Percentiles rank a stretch among this genome's conserved stretches.
Evolutionary conservation across 768 basidiomycete species (phyloP).

Genomic region (Pluteus cervinus): DNA sequence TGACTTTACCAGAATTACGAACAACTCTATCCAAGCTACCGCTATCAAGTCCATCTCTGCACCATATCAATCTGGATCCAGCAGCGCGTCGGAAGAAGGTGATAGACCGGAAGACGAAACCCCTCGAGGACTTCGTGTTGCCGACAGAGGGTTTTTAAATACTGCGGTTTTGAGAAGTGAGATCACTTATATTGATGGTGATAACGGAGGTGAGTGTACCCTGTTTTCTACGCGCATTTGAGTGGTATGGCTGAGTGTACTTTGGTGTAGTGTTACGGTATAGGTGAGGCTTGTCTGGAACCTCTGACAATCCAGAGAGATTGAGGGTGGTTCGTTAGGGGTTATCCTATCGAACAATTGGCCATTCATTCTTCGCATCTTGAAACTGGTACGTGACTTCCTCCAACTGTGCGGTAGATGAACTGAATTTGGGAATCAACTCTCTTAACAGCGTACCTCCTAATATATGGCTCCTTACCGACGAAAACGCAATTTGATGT

Average conservation of each 20-base stretch:
- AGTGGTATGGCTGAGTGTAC: neutral
- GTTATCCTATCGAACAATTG: constrained; percentile 91
- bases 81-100: no score
- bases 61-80: constrained; percentile 35
- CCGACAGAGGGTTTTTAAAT: constrained; percentile 78
- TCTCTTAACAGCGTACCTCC: constrained; percentile 55
- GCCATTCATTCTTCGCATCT: constrained; percentile 75
- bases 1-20: constrained; percentile 48
- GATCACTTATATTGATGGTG: constrained; percentile 91
- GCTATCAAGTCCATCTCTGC: constrained; percentile 77
- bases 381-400: constrained; percentile 42
- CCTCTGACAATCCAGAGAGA: neutral
- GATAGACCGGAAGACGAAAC: constrained; percentile 82
- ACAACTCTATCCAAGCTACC: constrained; percentile 77
- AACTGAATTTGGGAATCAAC: constrained; percentile 1
- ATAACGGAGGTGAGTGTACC: constrained; percentile 56
- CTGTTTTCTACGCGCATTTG: neutral
- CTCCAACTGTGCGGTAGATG: neutral
- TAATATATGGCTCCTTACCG: constrained; percentile 84
- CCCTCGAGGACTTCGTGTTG: constrained; percentile 71
- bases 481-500: constrained; percentile 47
- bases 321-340: constrained; percentile 36
- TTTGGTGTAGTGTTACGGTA: constrained; percentile 54
- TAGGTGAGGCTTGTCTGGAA: constrained; percentile 35
- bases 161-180: constrained; percentile 74